Evolutionary conservation across 2,329 filamentous ascomycete genomes (phyloP), one percentile per base, ranked within the genome.

Genomic region (Fusarium chaquense): DNA sequence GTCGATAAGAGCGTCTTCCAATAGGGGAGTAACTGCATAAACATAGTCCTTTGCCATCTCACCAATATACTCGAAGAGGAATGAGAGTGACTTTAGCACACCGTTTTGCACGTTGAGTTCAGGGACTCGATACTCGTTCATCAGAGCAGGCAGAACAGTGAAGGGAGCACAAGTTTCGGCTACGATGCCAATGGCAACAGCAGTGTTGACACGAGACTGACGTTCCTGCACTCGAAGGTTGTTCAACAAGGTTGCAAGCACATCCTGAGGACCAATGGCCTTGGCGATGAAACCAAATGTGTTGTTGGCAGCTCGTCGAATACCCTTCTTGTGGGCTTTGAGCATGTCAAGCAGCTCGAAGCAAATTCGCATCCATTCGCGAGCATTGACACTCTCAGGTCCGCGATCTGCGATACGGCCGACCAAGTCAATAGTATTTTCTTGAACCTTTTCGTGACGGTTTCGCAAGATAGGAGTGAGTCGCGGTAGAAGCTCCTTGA

Each of bases 21-120:
- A 90, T 12, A 99, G 85, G 9, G 96, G 96, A 3, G 94, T 98
- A 35, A 99, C 94, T 20, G 97, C 96, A 77, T 99, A 99, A 77
- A 99, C 96, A 79, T 99, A 99, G 81, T 99, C 96, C 83, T 98
- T 99, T 69, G 94, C 93, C 96, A 99, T 98, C 81, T 99, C 96
- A 69, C 96, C 96, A 79, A 99, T 99, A 82, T 99, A 99, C 78
- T 99, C 96, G 77, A 98, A 99, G 65, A 99, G 86, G 86, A 99
- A 99, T 9, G 93, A 97, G 55, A 99, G 87, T 7, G 94, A 94
- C 81, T 99, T 99, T 78, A 99, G 90, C 35, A 99, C 96, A 82
- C 96, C 96, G 74, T 99, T 99, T 79, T 99, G 96, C 28, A 99
- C 96, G 78, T 99, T 99, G 72, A 99, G 90, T 81, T 99, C 96